A percentile compares a stretch with the other conserved stretches of the same genome.
Conservation (phyloP, 176 grass and related monocot species). For the Hyparrhenia diplandra region DNA sequence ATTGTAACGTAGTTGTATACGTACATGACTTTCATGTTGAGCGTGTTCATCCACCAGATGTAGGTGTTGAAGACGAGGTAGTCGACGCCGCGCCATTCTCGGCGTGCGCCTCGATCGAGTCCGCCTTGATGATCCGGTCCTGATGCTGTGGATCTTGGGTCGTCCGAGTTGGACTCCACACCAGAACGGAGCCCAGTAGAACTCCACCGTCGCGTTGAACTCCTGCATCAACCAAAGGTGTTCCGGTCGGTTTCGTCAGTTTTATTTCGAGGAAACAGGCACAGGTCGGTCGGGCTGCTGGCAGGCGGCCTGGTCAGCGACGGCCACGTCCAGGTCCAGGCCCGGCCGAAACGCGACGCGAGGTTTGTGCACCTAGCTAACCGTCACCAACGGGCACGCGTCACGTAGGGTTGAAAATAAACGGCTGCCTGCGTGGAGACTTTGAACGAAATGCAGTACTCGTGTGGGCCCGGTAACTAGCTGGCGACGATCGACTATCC, state of each 20-base stretch:
- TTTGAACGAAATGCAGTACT: not conserved
- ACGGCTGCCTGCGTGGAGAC: not conserved
- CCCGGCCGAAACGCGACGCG: not conserved
- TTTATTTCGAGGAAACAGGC: not conserved
- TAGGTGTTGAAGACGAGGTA: constrained; percentile 74
- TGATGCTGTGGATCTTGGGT: constrained; percentile 71
- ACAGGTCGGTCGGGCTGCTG: not conserved
- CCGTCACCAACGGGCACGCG: constrained; percentile 8
- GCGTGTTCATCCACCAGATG: constrained; percentile 83
- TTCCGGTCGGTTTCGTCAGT: too few relatives aligned
- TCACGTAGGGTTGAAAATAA: not conserved
- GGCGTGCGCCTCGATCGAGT: constrained; percentile 47
- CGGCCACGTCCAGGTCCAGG: not conserved
- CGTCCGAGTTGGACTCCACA: constrained; percentile 80
- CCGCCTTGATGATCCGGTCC: constrained; percentile 60
- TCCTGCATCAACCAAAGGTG: too few relatives aligned
- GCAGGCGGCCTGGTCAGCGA: constrained; percentile 1
- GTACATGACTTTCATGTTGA: constrained; percentile 61
- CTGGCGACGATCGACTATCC: constrained; percentile 14
- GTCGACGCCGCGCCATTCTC: constrained; percentile 57
- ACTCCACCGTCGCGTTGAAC: constrained; percentile 71
- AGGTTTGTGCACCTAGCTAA: constrained; percentile 5
- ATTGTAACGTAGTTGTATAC: not conserved
- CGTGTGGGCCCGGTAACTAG: not conserved
- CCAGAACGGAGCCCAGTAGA: constrained; percentile 93